These are phyloP conservation scores for Halophytophthora polymorphica DNA, from an alignment of 352 stramenopile genomes.

Conservation along the genomic window DNA sequence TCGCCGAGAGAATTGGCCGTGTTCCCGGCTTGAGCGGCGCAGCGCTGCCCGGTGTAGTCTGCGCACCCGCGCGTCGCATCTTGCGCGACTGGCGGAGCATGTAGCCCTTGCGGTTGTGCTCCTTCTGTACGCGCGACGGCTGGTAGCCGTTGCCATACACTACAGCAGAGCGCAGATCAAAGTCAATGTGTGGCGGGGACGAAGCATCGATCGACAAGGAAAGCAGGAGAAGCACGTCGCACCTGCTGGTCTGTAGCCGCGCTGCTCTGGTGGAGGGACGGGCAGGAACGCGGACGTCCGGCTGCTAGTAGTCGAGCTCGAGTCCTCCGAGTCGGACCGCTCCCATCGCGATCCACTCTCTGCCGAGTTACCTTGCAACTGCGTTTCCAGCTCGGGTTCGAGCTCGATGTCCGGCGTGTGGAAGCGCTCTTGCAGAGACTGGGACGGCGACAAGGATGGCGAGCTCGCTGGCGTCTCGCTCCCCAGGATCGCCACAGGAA, in stretches of 20 bases:
- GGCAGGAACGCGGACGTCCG: too few relatives aligned
- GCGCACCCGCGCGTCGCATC: constrained; percentile 21
- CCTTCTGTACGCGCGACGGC: constrained; percentile 32
- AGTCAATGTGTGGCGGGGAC: neutral
- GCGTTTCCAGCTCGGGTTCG: constrained; percentile 3
- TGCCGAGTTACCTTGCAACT: constrained; percentile 1
- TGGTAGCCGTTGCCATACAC: constrained; percentile 8
- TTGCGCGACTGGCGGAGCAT: constrained; percentile 55
- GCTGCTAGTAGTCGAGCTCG: too few relatives aligned
- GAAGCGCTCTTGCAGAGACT: constrained; percentile 17
- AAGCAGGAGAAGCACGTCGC: too few relatives aligned
- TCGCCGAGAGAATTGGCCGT: neutral
- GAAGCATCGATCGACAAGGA: neutral
- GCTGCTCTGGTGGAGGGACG: too few relatives aligned
- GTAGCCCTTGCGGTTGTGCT: constrained; percentile 78
- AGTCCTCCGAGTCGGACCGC: too few relatives aligned
- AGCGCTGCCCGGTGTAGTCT: neutral
- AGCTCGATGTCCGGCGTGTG: constrained; percentile 13
- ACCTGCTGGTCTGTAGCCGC: too few relatives aligned
- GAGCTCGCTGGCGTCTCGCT: constrained; percentile 19
- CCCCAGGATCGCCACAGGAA: constrained; percentile 47
- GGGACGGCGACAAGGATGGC: constrained; percentile 12
- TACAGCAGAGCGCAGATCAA: constrained; percentile 6
- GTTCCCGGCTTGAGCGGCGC: constrained; percentile 9
- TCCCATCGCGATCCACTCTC: too few relatives aligned